Evolutionary conservation across 176 grass and related monocot species (phyloP).

Genomic region (Eleusine indica): DNA sequence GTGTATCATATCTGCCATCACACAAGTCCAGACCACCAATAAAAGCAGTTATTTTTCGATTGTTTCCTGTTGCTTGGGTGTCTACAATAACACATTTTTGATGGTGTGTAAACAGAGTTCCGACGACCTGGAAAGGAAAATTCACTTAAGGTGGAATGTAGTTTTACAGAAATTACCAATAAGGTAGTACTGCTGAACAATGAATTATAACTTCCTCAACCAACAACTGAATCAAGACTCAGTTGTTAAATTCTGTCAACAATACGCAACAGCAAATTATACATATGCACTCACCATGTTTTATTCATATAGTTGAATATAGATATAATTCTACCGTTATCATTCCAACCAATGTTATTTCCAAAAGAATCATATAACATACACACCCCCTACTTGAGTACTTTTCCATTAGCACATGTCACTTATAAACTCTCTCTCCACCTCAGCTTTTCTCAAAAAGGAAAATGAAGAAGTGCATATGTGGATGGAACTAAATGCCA

Average conservation of each 20-base stretch:
- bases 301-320: not conserved
- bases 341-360: not conserved
- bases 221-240: not conserved
- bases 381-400: not conserved
- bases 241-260: not conserved
- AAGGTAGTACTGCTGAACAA: not conserved
- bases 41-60: conserved; percentile 92
- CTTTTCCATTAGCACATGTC: not conserved
- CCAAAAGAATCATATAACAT: not conserved
- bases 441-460: not conserved
- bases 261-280: not conserved
- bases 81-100: conserved; percentile 99
- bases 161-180: not conserved
- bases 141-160: not conserved
- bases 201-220: not conserved
- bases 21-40: conserved; percentile 95
- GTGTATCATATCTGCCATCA: conserved; percentile 77
- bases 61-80: conserved; percentile 77
- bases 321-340: not conserved
- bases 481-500: not conserved
- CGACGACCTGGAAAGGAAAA: conserved; percentile 67
- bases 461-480: not conserved
- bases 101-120: conserved; percentile 94
- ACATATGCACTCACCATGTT: too few species aligned
- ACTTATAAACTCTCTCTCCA: not conserved